Percentiles rank a stretch among this genome's conserved stretches.
Evolutionary conservation across 176 grass and related monocot species (phyloP).

Genomic region (Paspalum vaginatum): DNA sequence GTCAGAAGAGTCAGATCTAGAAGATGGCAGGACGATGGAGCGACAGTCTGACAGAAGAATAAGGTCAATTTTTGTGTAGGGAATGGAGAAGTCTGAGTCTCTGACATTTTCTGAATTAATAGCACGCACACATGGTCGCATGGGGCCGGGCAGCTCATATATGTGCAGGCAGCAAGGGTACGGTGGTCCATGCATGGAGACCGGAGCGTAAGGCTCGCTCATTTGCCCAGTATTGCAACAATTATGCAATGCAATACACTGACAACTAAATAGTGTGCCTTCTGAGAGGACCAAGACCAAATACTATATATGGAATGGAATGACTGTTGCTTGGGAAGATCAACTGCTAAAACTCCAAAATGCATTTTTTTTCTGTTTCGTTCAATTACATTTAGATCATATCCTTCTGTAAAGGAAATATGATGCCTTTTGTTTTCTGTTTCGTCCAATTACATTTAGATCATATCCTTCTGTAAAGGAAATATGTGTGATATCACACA

Average conservation of each 20-base stretch:
- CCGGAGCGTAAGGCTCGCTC: neutral
- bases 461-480: neutral
- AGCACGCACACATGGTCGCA: neutral
- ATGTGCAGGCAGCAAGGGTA: neutral
- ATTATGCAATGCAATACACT: neutral
- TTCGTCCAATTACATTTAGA: too few relatives aligned
- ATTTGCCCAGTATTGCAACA: neutral
- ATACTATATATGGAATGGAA: neutral
- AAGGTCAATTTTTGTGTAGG: conserved; percentile 14
- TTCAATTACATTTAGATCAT: neutral
- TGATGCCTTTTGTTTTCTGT: too few relatives aligned
- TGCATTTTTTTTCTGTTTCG: neutral
- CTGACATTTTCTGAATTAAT: conserved; percentile 10
- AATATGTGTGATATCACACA: neutral
- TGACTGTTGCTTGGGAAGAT: too few relatives aligned
- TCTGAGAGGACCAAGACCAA: neutral
- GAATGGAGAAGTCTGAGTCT: neutral
- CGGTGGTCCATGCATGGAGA: conserved; percentile 42
- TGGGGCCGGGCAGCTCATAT: conserved; percentile 34
- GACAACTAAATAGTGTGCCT: neutral
- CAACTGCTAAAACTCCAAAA: neutral
- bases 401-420: too few relatives aligned
- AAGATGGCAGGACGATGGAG: conserved; percentile 10
- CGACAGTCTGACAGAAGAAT: neutral
- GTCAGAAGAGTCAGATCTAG: conserved; percentile 37